A percentile compares a stretch with the other conserved stretches of the same genome.
phyloP scores from a whole-genome alignment of 108 stramenopile species.

The Fistulifera pelliculosa region DNA sequence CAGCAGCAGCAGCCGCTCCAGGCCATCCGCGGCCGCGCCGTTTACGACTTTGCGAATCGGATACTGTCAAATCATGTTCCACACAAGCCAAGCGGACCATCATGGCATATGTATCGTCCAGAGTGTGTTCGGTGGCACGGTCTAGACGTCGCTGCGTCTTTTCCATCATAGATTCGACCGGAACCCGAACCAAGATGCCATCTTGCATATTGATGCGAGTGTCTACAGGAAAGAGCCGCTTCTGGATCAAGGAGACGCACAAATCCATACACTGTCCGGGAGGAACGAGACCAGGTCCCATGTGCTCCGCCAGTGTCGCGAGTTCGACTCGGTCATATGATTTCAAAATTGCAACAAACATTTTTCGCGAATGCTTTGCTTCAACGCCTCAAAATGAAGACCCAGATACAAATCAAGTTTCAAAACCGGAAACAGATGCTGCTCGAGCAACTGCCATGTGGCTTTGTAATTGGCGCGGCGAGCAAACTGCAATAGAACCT shows the following conservation, averaged over 20 bases:
- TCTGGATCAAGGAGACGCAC: conserved; percentile 26
- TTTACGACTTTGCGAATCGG: conserved; percentile 2
- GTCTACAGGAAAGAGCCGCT: conserved; percentile 3
- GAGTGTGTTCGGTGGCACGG: conserved; percentile 13
- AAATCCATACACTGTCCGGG: conserved; percentile 17
- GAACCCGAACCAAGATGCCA: conserved; percentile 8
- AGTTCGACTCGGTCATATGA: conserved; percentile 58
- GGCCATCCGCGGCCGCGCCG: conserved; percentile 5
- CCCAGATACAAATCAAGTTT: conserved; percentile 35
- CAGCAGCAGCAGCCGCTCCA: neutral
- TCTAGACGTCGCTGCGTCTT: conserved; percentile 5
- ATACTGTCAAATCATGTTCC: conserved; percentile 22
- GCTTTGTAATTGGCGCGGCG: conserved; percentile 22
- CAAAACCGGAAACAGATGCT: conserved; percentile 1
- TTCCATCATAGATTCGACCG: conserved; percentile 2
- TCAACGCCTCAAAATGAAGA: conserved; percentile 25
- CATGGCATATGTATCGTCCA: conserved; percentile 43
- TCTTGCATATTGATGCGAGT: conserved; percentile 21
- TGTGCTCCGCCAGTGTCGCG: conserved; percentile 37
- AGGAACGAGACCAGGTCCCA: conserved; percentile 21
- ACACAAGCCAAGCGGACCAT: conserved; percentile 43
- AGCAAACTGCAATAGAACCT: conserved; percentile 21
- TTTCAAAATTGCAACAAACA: conserved; percentile 57
- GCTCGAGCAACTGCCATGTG: conserved; percentile 20
- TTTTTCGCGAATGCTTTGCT: conserved; percentile 41